Percentiles rank a stretch among this genome's conserved stretches.
Conservation (phyloP, 2,329 filamentous ascomycete genomes). For the Aspergillus eucalypticola region DNA sequence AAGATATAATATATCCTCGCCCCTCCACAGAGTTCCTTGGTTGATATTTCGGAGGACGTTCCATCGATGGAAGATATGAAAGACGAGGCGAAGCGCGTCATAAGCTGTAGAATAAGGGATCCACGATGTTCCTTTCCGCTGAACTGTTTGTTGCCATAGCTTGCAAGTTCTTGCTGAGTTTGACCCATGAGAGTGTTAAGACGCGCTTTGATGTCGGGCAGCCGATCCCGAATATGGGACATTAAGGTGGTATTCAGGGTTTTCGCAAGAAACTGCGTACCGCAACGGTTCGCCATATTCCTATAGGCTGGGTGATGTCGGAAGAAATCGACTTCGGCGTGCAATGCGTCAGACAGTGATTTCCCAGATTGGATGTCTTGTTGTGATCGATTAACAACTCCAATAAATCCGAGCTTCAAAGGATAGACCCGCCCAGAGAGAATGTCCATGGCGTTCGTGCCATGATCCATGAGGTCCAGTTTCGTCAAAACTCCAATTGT, state of each 20-base stretch:
- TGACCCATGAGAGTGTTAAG: slow-evolving; percentile 99
- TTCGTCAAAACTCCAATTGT: slow-evolving; percentile 98
- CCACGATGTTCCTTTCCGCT: slow-evolving; percentile 95
- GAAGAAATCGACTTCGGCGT: slow-evolving; percentile 92
- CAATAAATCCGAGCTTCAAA: slow-evolving; percentile 94
- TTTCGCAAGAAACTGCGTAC: slow-evolving; percentile 91
- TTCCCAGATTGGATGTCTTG: slow-evolving; percentile 97
- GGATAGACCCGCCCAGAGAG: slow-evolving; percentile 96
- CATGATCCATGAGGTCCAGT: slow-evolving; percentile 97
- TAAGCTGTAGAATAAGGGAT: slow-evolving; percentile 90
- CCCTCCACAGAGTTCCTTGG: slow-evolving; percentile 93
- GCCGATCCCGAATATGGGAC: slow-evolving; percentile 89
- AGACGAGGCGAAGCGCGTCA: slow-evolving; percentile 96
- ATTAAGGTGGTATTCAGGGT: slow-evolving; percentile 94
- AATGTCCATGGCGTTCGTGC: slow-evolving; percentile 96
- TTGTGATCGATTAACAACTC: slow-evolving; percentile 95
- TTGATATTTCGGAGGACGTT: slow-evolving; percentile 97
- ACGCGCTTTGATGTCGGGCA: slow-evolving; percentile 97
- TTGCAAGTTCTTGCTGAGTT: slow-evolving; percentile 95
- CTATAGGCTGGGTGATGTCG: slow-evolving; percentile 94
- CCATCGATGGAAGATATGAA: slow-evolving; percentile 99
- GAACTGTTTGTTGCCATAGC: slow-evolving; percentile 97
- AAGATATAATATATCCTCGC: slow-evolving; percentile 98
- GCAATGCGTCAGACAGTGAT: slow-evolving; percentile 86
- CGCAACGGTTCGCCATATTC: slow-evolving; percentile 91